Conservation (phyloP, 192 early-diverging fungal genomes). For the Coemansia sp. region DNA sequence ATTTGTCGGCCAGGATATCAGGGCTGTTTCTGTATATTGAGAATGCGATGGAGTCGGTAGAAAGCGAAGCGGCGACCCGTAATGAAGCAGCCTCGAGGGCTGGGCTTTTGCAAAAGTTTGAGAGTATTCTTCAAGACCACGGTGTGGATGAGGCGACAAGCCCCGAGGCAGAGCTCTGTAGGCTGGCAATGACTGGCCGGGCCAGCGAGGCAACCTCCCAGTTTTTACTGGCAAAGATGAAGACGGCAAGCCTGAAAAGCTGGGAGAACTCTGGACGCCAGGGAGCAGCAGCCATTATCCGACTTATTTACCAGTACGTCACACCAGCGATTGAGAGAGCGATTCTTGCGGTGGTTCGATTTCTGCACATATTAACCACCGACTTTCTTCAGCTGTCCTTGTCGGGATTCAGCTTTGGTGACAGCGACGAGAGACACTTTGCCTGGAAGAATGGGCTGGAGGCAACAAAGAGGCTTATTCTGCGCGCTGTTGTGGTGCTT, state of each 20-base stretch:
- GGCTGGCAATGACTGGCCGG: constrained; percentile 34
- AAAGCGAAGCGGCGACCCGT: constrained; percentile 24
- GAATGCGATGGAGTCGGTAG: constrained; percentile 13
- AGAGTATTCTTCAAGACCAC: constrained; percentile 39
- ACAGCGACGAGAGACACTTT: neutral
- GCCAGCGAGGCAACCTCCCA: constrained; percentile 50
- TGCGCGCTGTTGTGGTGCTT: constrained; percentile 26
- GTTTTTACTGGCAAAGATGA: constrained; percentile 44
- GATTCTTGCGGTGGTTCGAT: constrained; percentile 18
- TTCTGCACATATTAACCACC: constrained; percentile 15
- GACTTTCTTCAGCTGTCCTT: constrained; percentile 7
- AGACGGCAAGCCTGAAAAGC: constrained; percentile 23
- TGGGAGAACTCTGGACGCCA: constrained; percentile 44
- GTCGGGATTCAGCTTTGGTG: neutral
- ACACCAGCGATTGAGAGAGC: constrained; percentile 36
- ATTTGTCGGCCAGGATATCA: constrained; percentile 31
- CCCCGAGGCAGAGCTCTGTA: constrained; percentile 34
- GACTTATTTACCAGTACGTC: constrained; percentile 36
- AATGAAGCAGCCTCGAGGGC: constrained; percentile 23
- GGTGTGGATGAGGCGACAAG: constrained; percentile 47
- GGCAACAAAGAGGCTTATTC: neutral
- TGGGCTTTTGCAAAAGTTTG: constrained; percentile 18
- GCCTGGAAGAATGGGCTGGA: neutral
- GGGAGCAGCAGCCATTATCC: constrained; percentile 28
- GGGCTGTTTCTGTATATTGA: constrained; percentile 34